These are phyloP conservation scores for Austroboletus novae-zelandiae DNA, from an alignment of 1,284 basidiomycete genomes.

Conservation along the genomic window DNA sequence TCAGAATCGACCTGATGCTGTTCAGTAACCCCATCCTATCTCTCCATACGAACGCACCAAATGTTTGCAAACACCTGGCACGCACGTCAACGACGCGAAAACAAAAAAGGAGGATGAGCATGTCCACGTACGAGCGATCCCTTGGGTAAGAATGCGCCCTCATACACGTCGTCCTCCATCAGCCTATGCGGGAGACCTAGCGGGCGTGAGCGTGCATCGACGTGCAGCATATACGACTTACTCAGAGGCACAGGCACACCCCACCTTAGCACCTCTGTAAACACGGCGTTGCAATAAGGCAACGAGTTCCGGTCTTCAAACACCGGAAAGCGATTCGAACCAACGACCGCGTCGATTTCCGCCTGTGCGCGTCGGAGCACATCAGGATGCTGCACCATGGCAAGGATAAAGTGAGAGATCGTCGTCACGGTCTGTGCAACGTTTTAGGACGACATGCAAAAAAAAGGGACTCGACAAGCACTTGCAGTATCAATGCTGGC, in stretches of 20 bases:
- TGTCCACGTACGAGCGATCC: conserved; percentile 39
- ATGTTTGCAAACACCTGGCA: conserved; percentile 42
- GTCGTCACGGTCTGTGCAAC: conserved; percentile 43
- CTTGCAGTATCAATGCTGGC: conserved; percentile 61
- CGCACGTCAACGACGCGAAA: conserved; percentile 1
- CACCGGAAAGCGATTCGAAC: conserved; percentile 46
- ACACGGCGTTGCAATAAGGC: conserved; percentile 48
- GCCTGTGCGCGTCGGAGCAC: conserved; percentile 49
- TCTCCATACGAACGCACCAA: conserved; percentile 35
- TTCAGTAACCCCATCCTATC: too few species aligned
- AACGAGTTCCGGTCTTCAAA: conserved; percentile 48
- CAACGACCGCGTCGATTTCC: conserved; percentile 56
- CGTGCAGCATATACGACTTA: conserved; percentile 22
- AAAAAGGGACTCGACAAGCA: background rate
- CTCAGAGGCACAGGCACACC: conserved; percentile 51
- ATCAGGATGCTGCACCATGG: conserved; percentile 54
- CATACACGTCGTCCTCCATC: conserved; percentile 48
- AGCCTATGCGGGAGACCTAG: conserved; percentile 46
- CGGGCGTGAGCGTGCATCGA: background rate
- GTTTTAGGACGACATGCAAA: background rate
- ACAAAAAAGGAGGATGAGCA: background rate
- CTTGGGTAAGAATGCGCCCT: conserved; percentile 45
- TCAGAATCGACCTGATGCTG: conserved; percentile 41
- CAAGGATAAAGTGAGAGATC: conserved; percentile 56
- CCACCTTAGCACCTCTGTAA: conserved; percentile 51